Conservation (phyloP, 2,329 filamentous ascomycete genomes). For the Fusarium haematococcum region DNA sequence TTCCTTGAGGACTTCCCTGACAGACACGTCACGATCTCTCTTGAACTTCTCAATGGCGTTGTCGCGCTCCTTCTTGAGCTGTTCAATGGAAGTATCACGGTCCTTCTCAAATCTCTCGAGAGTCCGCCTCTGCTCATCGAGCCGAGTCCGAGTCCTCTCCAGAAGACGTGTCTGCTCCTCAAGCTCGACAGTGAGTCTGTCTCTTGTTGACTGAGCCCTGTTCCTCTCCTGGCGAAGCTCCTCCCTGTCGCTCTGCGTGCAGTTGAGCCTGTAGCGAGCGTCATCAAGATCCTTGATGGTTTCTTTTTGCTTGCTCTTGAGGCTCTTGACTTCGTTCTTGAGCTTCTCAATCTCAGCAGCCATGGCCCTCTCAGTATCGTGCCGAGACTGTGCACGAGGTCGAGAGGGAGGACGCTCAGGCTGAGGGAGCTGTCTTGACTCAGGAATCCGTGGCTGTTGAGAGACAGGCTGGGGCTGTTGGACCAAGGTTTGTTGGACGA, state of each 20-base stretch:
- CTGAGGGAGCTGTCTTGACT: constrained; percentile 29
- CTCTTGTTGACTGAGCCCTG: constrained; percentile 37
- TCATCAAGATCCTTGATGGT: constrained; percentile 40
- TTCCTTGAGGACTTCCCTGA: neutral
- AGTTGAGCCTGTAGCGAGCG: constrained; percentile 37
- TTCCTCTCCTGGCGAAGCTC: constrained; percentile 41
- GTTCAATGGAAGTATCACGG: constrained; percentile 31
- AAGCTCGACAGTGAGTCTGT: constrained; percentile 35
- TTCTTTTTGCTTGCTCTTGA: constrained; percentile 40
- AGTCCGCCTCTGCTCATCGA: constrained; percentile 36
- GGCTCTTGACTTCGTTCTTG: constrained; percentile 32
- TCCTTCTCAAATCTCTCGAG: constrained; percentile 37
- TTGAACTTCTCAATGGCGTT: constrained; percentile 24
- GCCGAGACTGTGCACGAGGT: constrained; percentile 33
- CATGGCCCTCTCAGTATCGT: constrained; percentile 38
- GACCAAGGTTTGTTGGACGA: constrained; percentile 18
- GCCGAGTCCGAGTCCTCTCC: constrained; percentile 28
- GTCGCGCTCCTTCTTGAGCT: constrained; percentile 38
- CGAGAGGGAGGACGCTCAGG: constrained; percentile 28
- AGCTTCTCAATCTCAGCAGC: constrained; percentile 39
- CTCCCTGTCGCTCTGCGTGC: constrained; percentile 42
- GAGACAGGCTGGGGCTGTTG: constrained; percentile 17
- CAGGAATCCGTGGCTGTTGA: constrained; percentile 25
- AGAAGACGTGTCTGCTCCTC: constrained; percentile 32
- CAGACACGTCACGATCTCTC: constrained; percentile 26